A percentile compares a stretch with the other conserved stretches of the same genome.
Conservation (phyloP, 208 protist genomes). For the Trypanosoma boissoni region DNA sequence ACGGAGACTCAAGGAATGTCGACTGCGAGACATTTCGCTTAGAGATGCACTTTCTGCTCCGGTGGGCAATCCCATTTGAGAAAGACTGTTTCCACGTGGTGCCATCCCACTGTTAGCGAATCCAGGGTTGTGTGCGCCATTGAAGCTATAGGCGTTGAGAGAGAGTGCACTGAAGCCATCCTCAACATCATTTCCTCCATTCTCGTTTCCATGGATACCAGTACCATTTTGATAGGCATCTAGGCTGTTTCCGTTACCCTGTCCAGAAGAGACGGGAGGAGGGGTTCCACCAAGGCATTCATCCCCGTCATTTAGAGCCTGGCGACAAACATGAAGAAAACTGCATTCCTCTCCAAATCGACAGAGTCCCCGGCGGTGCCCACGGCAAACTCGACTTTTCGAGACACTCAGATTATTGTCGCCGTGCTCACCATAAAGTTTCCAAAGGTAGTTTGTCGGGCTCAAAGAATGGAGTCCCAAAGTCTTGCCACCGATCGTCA, state of each 20-base stretch:
- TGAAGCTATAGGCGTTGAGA: constrained; percentile 17
- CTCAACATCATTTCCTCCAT: not conserved
- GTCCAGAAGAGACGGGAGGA: not conserved
- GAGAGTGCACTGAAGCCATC: not conserved
- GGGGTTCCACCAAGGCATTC: constrained; percentile 23
- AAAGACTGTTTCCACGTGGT: constrained; percentile 1
- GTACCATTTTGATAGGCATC: not conserved
- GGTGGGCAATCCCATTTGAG: not conserved
- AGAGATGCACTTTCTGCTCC: constrained; percentile 11
- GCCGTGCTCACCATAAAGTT: constrained; percentile 47
- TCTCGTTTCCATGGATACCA: not conserved
- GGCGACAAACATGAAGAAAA: constrained; percentile 80
- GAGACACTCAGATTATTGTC: constrained; percentile 43
- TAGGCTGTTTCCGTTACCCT: not conserved
- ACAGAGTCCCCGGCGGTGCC: constrained; percentile 78
- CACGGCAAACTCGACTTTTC: constrained; percentile 60
- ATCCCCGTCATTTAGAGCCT: constrained; percentile 35
- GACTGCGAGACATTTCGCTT: constrained; percentile 5
- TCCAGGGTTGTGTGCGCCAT: not conserved
- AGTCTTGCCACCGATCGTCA: constrained; percentile 42
- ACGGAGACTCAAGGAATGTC: constrained; percentile 9
- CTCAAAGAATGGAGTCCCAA: constrained; percentile 61
- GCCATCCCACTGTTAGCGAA: not conserved
- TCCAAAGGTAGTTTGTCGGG: constrained; percentile 73
- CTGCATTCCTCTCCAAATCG: constrained; percentile 85